phyloP scores from a whole-genome alignment of 371 early-diverging fungal species.

The Syncephalastrum contaminatum region DNA sequence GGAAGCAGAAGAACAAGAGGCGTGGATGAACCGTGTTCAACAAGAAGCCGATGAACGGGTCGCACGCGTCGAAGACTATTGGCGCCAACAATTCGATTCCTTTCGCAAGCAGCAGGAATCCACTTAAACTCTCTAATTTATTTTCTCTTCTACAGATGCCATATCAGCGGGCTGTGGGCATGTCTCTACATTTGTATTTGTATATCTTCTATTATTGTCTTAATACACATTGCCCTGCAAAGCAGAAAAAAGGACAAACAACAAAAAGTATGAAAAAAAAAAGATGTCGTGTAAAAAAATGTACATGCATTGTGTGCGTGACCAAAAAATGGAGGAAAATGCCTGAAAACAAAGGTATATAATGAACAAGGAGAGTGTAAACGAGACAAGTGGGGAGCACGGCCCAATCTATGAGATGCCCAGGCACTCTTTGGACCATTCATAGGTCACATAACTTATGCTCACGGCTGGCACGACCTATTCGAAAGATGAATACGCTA shows the following conservation, averaged over 20 bases:
- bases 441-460: constrained; percentile 66
- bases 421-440: constrained; percentile 48
- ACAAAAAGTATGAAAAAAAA: no score
- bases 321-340: not conserved
- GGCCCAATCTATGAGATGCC: constrained; percentile 11
- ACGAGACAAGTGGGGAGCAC: not conserved
- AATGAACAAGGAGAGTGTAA: constrained; percentile 1
- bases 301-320: no score
- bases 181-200: no score
- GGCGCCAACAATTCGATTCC: constrained; percentile 4
- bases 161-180: no score
- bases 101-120: no score
- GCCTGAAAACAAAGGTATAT: constrained; percentile 6
- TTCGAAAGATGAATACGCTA: not conserved
- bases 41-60: constrained; percentile 16
- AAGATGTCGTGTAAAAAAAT: no score
- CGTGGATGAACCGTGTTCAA: constrained; percentile 14
- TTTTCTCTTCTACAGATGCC: no score
- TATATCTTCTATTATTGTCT: no score
- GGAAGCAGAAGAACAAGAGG: constrained; percentile 12
- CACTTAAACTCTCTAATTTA: no score
- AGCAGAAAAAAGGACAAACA: not conserved
- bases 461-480: constrained; percentile 68
- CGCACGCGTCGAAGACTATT: constrained; percentile 11
- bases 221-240: not conserved